Evolutionary conservation across 495 filamentous ascomycete species (phyloP).

Genomic region (Penicillium canescens): DNA sequence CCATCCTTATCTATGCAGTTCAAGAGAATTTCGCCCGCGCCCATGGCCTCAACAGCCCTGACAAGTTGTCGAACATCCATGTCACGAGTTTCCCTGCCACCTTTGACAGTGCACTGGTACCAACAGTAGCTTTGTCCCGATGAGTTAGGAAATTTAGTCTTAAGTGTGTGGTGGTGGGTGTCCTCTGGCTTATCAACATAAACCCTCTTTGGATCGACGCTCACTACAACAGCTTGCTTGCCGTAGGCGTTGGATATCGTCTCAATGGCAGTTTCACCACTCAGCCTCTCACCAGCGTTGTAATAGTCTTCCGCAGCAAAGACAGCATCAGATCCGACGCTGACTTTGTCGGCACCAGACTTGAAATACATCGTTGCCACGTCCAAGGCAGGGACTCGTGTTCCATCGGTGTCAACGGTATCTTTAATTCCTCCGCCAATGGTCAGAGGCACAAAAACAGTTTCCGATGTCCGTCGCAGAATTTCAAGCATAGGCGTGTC

Average conservation of each 20-base stretch:
- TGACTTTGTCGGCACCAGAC: slow-evolving; percentile 97
- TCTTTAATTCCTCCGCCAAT: slow-evolving; percentile 95
- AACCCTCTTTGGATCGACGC: slow-evolving; percentile 88
- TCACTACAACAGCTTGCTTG: slow-evolving; percentile 95
- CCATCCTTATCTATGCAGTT: slow-evolving; percentile 99
- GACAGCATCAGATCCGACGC: slow-evolving; percentile 94
- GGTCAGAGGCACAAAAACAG: slow-evolving; percentile 96
- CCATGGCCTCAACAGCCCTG: slow-evolving; percentile 92
- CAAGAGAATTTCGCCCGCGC: slow-evolving; percentile 87
- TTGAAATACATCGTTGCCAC: slow-evolving; percentile 98
- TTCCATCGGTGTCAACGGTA: slow-evolving; percentile 87
- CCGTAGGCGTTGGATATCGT: slow-evolving; percentile 92
- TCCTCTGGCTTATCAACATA: slow-evolving; percentile 73
- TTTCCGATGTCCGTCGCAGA: slow-evolving; percentile 78
- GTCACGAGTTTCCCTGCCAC: slow-evolving; percentile 86
- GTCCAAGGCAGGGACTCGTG: slow-evolving; percentile 78
- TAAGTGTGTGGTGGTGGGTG: slow-evolving; percentile 77
- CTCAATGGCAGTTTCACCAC: slow-evolving; percentile 87
- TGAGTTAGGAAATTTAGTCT: slow-evolving; percentile 68
- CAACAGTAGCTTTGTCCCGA: slow-evolving; percentile 83
- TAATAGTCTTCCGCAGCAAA: slow-evolving; percentile 90
- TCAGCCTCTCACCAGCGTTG: slow-evolving; percentile 60
- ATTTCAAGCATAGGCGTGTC: slow-evolving; percentile 97
- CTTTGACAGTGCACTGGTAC: slow-evolving; percentile 98
- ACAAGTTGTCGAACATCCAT: slow-evolving; percentile 87